Evolutionary conservation across 352 stramenopile genomes (phyloP).

Genomic region (Globisporangium viniferum): DNA sequence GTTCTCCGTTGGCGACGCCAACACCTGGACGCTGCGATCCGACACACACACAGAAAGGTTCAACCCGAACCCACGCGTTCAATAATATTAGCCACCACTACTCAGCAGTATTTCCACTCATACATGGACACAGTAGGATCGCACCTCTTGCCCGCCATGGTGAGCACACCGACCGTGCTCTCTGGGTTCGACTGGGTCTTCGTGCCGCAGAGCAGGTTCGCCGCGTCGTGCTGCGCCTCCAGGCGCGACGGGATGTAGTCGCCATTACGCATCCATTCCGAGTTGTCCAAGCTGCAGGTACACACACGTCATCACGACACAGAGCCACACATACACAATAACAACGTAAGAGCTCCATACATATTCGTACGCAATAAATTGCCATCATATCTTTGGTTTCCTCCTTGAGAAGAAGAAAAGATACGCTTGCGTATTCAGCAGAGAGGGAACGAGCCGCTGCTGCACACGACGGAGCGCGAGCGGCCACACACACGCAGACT

Average conservation of each 20-base stretch:
- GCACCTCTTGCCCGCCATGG: slow-evolving; percentile 90
- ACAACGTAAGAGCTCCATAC: background rate
- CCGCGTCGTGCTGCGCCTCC: slow-evolving; percentile 97
- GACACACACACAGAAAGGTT: slow-evolving; percentile 8
- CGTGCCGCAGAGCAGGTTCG: slow-evolving; percentile 95
- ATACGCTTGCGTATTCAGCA: slow-evolving; percentile 1
- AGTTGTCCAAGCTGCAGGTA: slow-evolving; percentile 90
- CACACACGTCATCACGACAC: slow-evolving; percentile 6
- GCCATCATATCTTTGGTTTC: too few species aligned
- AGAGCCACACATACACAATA: background rate
- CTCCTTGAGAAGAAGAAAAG: too few species aligned
- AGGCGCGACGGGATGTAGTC: slow-evolving; percentile 98
- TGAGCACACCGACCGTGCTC: slow-evolving; percentile 97
- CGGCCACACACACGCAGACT: background rate
- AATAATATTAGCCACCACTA: background rate
- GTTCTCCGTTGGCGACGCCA: slow-evolving; percentile 97
- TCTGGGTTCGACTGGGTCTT: slow-evolving; percentile 98
- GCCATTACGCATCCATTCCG: slow-evolving; percentile 98
- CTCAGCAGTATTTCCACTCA: background rate
- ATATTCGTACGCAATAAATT: background rate
- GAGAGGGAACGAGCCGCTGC: background rate
- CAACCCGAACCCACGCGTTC: slow-evolving; percentile 1
- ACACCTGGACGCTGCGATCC: slow-evolving; percentile 82
- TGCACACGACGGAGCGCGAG: background rate
- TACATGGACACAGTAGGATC: slow-evolving; percentile 1